Conservation (phyloP, 108 stramenopile genomes). For the Phaeodactylum tricornutum region DNA sequence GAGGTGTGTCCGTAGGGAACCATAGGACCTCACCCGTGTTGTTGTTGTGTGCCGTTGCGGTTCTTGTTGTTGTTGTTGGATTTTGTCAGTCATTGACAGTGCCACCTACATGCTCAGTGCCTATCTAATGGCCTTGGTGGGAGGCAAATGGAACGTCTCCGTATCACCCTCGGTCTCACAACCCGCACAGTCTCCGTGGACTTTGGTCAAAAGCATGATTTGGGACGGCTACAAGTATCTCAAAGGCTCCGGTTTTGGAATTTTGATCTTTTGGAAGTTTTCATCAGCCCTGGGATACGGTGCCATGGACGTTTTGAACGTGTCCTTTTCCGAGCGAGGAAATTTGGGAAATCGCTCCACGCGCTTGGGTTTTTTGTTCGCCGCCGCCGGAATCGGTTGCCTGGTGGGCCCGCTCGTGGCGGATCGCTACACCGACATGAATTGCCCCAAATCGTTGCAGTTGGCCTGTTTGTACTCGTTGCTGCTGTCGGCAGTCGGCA, state of each 20-base stretch:
- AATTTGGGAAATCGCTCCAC: constrained; percentile 5
- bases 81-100: constrained; percentile 22
- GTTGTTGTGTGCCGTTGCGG: too few relatives aligned
- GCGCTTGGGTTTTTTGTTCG: constrained; percentile 51
- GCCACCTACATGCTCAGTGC: constrained; percentile 46
- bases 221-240: constrained; percentile 37
- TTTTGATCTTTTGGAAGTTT: constrained; percentile 41
- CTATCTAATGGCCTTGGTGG: constrained; percentile 14
- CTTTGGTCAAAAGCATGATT: constrained; percentile 21
- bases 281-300: constrained; percentile 36
- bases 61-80: neutral
- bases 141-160: constrained; percentile 22
- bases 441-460: constrained; percentile 32
- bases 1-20: too few relatives aligned
- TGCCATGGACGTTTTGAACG: constrained; percentile 52
- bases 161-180: too few relatives aligned
- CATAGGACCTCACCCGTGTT: neutral
- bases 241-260: constrained; percentile 29
- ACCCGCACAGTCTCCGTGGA: too few relatives aligned
- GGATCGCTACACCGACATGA: constrained; percentile 35
- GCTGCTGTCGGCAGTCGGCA: constrained; percentile 27
- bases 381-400: constrained; percentile 50
- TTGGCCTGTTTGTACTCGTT: constrained; percentile 36
- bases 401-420: constrained; percentile 40
- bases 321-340: constrained; percentile 38